Percentiles rank a stretch among this genome's conserved stretches.
Conservation (phyloP, 257 asterid genomes). For the Linderniella brevidens region DNA sequence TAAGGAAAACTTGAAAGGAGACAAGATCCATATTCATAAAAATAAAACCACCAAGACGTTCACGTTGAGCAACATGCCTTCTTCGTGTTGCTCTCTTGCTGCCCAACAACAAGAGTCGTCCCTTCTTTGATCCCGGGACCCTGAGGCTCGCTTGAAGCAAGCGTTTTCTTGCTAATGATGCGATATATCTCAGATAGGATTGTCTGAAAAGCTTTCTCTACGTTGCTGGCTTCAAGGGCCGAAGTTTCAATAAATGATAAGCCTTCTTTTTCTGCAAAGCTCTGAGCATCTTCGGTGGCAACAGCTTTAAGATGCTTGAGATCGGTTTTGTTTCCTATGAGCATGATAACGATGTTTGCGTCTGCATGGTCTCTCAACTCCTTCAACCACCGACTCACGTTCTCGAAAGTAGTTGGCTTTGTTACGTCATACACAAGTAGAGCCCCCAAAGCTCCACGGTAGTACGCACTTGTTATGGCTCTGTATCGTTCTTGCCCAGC, state of each 20-base stretch:
- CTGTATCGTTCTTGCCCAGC: slow-evolving; percentile 99
- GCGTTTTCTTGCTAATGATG: slow-evolving; percentile 69
- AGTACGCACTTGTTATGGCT: slow-evolving; percentile 93
- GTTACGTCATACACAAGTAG: slow-evolving; percentile 85
- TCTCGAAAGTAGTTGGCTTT: slow-evolving; percentile 82
- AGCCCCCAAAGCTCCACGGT: slow-evolving; percentile 94
- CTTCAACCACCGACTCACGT: slow-evolving; percentile 87
- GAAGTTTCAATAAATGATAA: slow-evolving; percentile 83
- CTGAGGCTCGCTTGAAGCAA: slow-evolving; percentile 51
- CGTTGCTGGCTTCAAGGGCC: slow-evolving; percentile 78
- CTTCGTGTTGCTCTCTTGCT: slow-evolving; percentile 40
- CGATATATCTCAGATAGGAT: slow-evolving; percentile 80
- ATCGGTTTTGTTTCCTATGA: slow-evolving; percentile 82
- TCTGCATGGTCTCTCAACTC: slow-evolving; percentile 94
- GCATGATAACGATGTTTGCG: slow-evolving; percentile 77
- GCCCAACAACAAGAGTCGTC: slow-evolving; percentile 54
- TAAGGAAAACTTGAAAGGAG: slow-evolving; percentile 4
- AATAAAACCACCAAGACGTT: slow-evolving; percentile 16
- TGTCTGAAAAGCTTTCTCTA: slow-evolving; percentile 72
- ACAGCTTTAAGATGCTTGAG: slow-evolving; percentile 86
- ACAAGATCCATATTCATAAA: slow-evolving; percentile 2
- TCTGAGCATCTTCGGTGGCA: slow-evolving; percentile 84
- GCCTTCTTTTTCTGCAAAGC: slow-evolving; percentile 78
- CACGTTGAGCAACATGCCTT: slow-evolving; percentile 72
- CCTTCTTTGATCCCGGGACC: slow-evolving; percentile 60